phyloP scores from a whole-genome alignment of 2,329 filamentous ascomycete genomes.

The Cordyceps fumosorosea region DNA sequence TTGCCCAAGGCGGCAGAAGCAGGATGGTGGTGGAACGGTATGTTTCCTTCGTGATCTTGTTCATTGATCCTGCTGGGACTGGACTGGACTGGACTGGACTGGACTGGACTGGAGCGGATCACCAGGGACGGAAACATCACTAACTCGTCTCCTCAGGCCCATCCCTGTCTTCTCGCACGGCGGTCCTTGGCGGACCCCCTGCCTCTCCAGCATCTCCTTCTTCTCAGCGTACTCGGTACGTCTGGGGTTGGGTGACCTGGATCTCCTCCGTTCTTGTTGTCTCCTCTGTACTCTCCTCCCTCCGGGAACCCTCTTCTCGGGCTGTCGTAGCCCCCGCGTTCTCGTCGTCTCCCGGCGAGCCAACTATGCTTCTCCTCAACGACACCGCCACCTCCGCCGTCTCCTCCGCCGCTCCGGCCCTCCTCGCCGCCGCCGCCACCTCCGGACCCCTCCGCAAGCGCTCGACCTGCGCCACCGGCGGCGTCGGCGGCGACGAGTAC shows the following conservation, averaged over 20 bases:
- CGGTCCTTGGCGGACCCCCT: slow-evolving; percentile 29
- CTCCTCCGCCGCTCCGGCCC: background rate
- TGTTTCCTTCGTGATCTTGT: background rate
- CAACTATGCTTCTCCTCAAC: slow-evolving; percentile 6
- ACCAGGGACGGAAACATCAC: background rate
- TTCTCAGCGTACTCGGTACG: slow-evolving; percentile 24
- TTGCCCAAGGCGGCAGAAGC: slow-evolving; percentile 18
- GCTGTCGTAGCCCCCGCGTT: background rate
- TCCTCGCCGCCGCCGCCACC: background rate
- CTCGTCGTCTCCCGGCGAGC: background rate
- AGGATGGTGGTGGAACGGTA: slow-evolving; percentile 27
- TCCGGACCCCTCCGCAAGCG: slow-evolving; percentile 21
- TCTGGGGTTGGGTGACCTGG: slow-evolving; percentile 37
- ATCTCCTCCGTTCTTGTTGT: slow-evolving; percentile 34
- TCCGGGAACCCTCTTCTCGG: slow-evolving; percentile 12
- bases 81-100: too few species aligned
- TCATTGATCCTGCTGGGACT: too few species aligned
- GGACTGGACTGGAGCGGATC: too few species aligned
- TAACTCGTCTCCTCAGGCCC: slow-evolving; percentile 16
- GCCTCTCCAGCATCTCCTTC: slow-evolving; percentile 23
- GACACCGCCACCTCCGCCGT: background rate
- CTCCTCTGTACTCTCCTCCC: slow-evolving; percentile 24
- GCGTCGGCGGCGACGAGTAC: slow-evolving; percentile 35
- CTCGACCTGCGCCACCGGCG: slow-evolving; percentile 24
- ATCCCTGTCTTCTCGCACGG: slow-evolving; percentile 27